Percentiles rank a stretch among this genome's conserved stretches.
These are phyloP conservation scores for Ulota crispa DNA, from an alignment of 225 moss, liverwort and hornwort species.

Conservation along the genomic window DNA sequence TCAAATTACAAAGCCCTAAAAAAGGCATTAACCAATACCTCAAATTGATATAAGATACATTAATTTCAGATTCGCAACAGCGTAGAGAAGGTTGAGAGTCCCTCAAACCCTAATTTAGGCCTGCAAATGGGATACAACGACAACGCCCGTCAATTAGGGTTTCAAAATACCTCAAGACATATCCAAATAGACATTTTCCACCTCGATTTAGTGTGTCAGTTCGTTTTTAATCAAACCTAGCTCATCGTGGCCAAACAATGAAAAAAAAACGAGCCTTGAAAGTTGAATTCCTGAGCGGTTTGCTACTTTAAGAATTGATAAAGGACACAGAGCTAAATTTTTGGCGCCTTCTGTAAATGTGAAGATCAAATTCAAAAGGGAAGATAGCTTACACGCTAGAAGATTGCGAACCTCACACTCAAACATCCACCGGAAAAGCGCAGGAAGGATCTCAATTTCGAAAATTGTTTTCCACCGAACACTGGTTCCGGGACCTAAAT, in stretches of 20 bases:
- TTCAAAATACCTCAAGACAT: neutral
- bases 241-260: neutral
- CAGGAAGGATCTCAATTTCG: conserved; percentile 1
- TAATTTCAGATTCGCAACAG: neutral
- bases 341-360: neutral
- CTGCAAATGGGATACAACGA: neutral
- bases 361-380: neutral
- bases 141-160: neutral
- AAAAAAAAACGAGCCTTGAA: neutral
- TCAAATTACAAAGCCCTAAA: too few species aligned
- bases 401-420: neutral
- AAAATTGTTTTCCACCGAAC: neutral
- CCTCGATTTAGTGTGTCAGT: neutral
- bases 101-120: neutral
- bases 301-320: neutral
- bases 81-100: neutral
- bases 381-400: neutral
- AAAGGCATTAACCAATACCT: neutral
- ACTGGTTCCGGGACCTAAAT: neutral
- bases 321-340: neutral
- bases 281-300: neutral
- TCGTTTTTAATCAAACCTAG: neutral
- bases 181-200: neutral
- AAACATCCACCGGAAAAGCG: neutral
- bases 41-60: neutral